A percentile compares a stretch with the other conserved stretches of the same genome.
Conservation (phyloP, 495 filamentous ascomycete genomes). For the Gamarada debralockiae region DNA sequence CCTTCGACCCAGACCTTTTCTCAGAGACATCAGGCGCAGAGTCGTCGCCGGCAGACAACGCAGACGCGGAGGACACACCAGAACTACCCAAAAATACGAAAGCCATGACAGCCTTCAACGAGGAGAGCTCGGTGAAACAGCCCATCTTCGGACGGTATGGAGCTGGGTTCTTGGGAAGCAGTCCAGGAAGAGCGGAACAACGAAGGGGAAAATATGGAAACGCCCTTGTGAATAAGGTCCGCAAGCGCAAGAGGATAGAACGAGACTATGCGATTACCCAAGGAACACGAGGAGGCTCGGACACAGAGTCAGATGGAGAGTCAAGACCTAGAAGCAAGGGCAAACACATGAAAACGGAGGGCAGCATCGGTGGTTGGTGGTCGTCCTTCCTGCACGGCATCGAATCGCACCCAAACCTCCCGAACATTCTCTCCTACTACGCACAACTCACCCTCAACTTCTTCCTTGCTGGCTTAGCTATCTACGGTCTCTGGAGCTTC, state of each 20-base stretch:
- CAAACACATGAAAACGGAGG: conserved; percentile 15
- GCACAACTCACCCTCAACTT: conserved; percentile 77
- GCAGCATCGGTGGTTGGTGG: conserved; percentile 37
- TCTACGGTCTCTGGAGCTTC: conserved; percentile 70
- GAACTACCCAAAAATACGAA: conserved; percentile 48
- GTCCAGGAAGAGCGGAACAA: conserved; percentile 53
- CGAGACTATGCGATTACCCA: conserved; percentile 36
- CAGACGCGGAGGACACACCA: conserved; percentile 66
- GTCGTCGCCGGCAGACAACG: conserved; percentile 68
- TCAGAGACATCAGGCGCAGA: conserved; percentile 74
- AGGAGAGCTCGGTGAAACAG: conserved; percentile 38
- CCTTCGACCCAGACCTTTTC: conserved; percentile 56
- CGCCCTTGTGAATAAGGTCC: conserved; percentile 45
- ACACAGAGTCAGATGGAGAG: conserved; percentile 54
- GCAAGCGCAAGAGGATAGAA: conserved; percentile 48
- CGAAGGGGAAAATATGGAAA: conserved; percentile 50
- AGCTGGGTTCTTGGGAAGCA: conserved; percentile 30
- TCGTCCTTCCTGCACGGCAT: conserved; percentile 61
- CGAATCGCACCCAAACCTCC: conserved; percentile 79
- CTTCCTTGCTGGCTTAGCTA: conserved; percentile 58
- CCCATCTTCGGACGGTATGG: conserved; percentile 45
- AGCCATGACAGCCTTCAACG: conserved; percentile 33
- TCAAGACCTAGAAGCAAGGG: conserved; percentile 26
- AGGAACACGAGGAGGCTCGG: conserved; percentile 47
- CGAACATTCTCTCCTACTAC: conserved; percentile 81